Conservation (phyloP, 1,284 basidiomycete genomes). For the Leccinum pallidistipes region DNA sequence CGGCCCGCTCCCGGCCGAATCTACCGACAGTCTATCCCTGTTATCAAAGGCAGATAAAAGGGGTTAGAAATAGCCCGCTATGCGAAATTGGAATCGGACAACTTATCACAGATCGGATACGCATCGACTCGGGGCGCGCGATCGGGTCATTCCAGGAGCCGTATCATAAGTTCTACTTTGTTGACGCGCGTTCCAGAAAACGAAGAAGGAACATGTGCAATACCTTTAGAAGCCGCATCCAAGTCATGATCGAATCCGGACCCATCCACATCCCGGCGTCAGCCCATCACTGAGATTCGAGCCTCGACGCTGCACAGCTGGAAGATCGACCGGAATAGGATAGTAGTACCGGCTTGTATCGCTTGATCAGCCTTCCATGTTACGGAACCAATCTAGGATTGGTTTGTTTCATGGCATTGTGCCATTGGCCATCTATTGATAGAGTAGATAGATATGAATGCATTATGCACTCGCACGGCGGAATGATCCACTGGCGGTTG, state of each 20-base stretch:
- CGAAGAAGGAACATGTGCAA: not conserved
- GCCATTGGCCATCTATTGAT: not conserved
- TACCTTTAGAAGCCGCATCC: not conserved
- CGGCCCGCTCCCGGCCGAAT: not conserved
- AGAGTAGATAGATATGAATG: conserved; percentile 64
- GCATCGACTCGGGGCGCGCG: not conserved
- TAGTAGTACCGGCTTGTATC: not conserved
- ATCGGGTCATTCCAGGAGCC: not conserved
- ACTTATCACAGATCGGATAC: not conserved
- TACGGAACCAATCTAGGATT: not conserved
- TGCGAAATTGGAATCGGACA: not conserved
- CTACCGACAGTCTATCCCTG: not conserved
- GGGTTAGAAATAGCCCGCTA: not conserved
- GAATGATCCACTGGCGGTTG: conserved; percentile 61
- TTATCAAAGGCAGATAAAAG: not conserved
- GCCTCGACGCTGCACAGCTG: conserved; percentile 65
- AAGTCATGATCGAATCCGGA: not conserved
- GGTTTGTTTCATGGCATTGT: not conserved
- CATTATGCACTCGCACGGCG: conserved; percentile 68
- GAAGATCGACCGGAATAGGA: conserved; percentile 49
- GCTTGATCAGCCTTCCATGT: not conserved
- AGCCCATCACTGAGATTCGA: not conserved
- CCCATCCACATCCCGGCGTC: not conserved
- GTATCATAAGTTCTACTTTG: not conserved
- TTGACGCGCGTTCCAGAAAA: not conserved